Conservation (phyloP, 2,329 filamentous ascomycete species). For the Fusarium coicis region DNA sequence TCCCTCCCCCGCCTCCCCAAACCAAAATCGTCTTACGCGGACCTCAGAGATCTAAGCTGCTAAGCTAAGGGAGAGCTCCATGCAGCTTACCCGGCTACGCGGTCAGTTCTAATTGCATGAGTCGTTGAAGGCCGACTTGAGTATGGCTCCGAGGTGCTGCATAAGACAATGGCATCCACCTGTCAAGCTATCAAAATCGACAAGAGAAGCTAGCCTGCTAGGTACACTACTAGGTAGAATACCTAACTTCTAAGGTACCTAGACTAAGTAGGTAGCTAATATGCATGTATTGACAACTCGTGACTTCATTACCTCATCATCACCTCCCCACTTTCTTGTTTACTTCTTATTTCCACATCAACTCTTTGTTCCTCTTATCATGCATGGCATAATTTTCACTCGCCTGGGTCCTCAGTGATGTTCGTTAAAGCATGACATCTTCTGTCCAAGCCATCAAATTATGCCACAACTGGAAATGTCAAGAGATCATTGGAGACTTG, state of each 20-base stretch:
- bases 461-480: not conserved
- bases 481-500: not conserved
- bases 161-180: not conserved
- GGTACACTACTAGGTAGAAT: not conserved
- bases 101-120: not conserved
- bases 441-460: not conserved
- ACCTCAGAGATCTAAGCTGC: slow-evolving; percentile 7
- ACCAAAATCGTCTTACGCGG: slow-evolving; percentile 15
- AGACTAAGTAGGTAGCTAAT: not conserved
- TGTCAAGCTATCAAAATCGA: not conserved
- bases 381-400: not conserved
- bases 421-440: not conserved
- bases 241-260: no score
- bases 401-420: not conserved
- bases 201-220: not conserved
- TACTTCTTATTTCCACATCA: slow-evolving; percentile 16
- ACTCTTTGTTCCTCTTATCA: not conserved
- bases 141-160: not conserved
- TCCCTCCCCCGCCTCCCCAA: slow-evolving; percentile 8
- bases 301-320: slow-evolving; percentile 36
- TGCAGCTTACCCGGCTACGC: slow-evolving; percentile 16
- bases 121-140: not conserved
- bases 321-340: slow-evolving; percentile 1
- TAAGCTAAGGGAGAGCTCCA: slow-evolving; percentile 7
- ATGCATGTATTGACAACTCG: slow-evolving; percentile 14